Conservation (phyloP, 1,284 basidiomycete genomes). For the Heterobasidion parviporum region DNA sequence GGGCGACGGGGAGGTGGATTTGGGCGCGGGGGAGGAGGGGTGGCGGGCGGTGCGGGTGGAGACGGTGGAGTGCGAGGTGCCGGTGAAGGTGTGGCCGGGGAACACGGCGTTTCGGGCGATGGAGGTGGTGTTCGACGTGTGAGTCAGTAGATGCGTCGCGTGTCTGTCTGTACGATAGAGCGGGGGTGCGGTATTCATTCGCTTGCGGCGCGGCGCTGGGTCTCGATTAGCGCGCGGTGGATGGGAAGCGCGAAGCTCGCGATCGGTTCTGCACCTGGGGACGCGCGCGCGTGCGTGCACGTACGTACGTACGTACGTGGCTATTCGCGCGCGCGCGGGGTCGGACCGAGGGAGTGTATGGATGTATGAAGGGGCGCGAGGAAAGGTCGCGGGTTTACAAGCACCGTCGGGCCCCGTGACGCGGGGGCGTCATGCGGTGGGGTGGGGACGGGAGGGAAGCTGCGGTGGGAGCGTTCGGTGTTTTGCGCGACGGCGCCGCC, state of each 20-base stretch:
- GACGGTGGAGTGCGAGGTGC: slow-evolving; percentile 87
- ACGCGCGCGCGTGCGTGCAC: no score
- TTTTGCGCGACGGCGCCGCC: no score
- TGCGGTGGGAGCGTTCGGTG: no score
- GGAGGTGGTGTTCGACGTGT: slow-evolving; percentile 74
- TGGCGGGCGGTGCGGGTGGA: slow-evolving; percentile 64
- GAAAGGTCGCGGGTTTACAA: not conserved
- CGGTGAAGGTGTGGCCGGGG: slow-evolving; percentile 81
- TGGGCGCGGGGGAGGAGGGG: slow-evolving; percentile 48
- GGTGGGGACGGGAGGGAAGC: no score
- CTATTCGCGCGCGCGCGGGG: no score
- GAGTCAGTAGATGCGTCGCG: not conserved
- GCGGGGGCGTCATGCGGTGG: no score
- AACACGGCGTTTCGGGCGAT: slow-evolving; percentile 83
- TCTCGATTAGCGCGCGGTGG: no score
- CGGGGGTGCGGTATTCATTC: not conserved
- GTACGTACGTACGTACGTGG: no score
- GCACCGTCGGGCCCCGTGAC: no score
- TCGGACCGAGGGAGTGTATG: not conserved
- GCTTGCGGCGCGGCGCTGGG: no score
- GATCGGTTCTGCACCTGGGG: no score
- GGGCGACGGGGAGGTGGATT: slow-evolving; percentile 45
- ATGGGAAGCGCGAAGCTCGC: not conserved
- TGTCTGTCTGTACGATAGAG: not conserved
- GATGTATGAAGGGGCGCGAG: not conserved